Percentiles rank a stretch among this genome's conserved stretches.
phyloP scores from a whole-genome alignment of 2,329 filamentous ascomycete genomes.

The Balansia obtecta region DNA sequence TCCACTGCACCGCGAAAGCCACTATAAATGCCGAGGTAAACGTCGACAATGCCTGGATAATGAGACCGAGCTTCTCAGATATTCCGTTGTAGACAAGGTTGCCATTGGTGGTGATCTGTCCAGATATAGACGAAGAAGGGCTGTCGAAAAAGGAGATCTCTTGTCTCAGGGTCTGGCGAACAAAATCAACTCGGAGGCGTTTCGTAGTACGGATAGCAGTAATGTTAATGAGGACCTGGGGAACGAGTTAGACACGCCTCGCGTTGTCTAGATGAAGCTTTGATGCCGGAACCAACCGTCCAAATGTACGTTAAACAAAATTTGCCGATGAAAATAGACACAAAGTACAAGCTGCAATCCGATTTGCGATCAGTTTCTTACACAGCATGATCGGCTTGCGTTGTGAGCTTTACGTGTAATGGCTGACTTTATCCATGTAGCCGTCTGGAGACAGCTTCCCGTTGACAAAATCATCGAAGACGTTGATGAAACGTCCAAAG shows the following conservation, averaged over 20 bases:
- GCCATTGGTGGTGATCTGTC: slow-evolving; percentile 35
- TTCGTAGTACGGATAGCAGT: slow-evolving; percentile 26
- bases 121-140: slow-evolving; percentile 28
- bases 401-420: slow-evolving; percentile 24
- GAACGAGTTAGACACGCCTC: background rate
- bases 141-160: slow-evolving; percentile 44
- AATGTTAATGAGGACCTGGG: slow-evolving; percentile 23
- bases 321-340: slow-evolving; percentile 45
- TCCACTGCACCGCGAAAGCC: slow-evolving; percentile 28
- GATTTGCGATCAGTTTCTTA: background rate
- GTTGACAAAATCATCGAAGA: slow-evolving; percentile 43
- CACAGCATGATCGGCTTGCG: background rate
- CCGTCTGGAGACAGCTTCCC: slow-evolving; percentile 27
- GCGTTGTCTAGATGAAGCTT: too few relatives aligned
- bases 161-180: slow-evolving; percentile 30
- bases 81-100: slow-evolving; percentile 33
- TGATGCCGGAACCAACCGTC: slow-evolving; percentile 26
- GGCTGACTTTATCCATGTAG: slow-evolving; percentile 38
- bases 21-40: slow-evolving; percentile 28
- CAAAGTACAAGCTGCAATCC: slow-evolving; percentile 34
- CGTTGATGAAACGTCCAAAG: slow-evolving; percentile 40
- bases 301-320: slow-evolving; percentile 42
- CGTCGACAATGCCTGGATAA: slow-evolving; percentile 27
- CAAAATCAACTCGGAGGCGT: slow-evolving; percentile 24
- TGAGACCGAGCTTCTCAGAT: slow-evolving; percentile 31